Base-by-base conservation (phyloP, 768 basidiomycete genomes). In the Kwoniella dejecticola region DNA sequence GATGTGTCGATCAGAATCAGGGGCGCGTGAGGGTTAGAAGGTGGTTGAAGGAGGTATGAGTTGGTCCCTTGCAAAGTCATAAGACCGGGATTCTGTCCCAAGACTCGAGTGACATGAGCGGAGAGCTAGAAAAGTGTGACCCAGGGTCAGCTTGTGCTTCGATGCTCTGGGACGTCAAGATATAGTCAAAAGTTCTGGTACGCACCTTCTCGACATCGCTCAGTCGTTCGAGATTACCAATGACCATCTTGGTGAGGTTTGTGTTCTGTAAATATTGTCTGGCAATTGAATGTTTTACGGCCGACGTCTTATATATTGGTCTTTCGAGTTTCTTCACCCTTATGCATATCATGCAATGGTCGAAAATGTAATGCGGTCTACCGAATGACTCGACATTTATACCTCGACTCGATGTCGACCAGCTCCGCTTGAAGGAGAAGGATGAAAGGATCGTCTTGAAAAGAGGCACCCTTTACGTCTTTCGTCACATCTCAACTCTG, bases 41-140 rank as follows among this genome's bases (percentile, higher is more conserved):
- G 71, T 7, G 75, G 70, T 54, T 77, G 75, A 24, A 77, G 67
- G 15, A 77, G 60, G 55, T 77, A 77, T 1, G 71, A 72, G 52
- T 77, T 77, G 2, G 75, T 77, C 15, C 75, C 75, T 64, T 74
- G 72, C 4, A 76, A 64, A 17, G 75, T 76, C 64, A 70, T 69
- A 27, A 67, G 40, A n/a, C 70, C 68, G 2, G 75, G 75, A 44
- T 76, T 76, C 52, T 76, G 72, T 4, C 70, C 72, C 2, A 74
- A 60, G 11, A 76, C 52, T 12, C 71, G 71, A 19, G 71, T 73
- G 62, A 76, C 71, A 57, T 72, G 74, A 8, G 74, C 62, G 0
- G 71, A 76, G 63, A 73, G 70, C 71, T 75, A 40, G 44, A 21
- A 6, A 21, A 26, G 6, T 47, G 6, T 13, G 8, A 64, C 30